Evolutionary conservation across 139 green algal species (phyloP).

Genomic region (Picochlorum sp.): DNA sequence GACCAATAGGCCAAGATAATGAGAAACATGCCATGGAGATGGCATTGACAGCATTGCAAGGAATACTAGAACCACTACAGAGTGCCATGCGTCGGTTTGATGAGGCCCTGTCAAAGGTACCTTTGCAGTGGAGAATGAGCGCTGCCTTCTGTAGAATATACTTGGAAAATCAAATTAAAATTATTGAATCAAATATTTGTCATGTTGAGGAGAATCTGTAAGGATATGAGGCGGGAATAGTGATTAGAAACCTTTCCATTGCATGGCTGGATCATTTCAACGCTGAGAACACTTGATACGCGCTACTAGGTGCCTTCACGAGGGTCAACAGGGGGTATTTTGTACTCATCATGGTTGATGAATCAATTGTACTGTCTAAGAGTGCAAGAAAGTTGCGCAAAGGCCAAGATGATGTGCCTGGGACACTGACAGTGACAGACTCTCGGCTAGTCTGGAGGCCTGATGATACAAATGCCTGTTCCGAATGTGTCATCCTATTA

Average conservation of each 20-base stretch:
- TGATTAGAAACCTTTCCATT: no score
- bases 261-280: no score
- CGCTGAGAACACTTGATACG: no score
- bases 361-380: conserved; percentile 14
- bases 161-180: no score
- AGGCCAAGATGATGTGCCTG: conserved; percentile 1
- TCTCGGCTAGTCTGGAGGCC: conserved; percentile 17
- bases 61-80: conserved; percentile 13
- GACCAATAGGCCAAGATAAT: conserved; percentile 10
- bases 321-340: no score
- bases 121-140: no score
- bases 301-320: no score
- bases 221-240: no score
- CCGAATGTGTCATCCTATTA: neutral
- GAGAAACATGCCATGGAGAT: conserved; percentile 23
- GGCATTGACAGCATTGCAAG: conserved; percentile 12
- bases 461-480: conserved; percentile 9
- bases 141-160: no score
- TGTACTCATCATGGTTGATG: no score
- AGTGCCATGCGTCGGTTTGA: neutral
- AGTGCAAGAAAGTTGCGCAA: conserved; percentile 12
- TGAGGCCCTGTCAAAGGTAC: neutral
- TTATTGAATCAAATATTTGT: neutral
- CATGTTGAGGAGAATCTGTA: neutral
- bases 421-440: conserved; percentile 1